These are phyloP conservation scores for Noccaea caerulescens DNA, from an alignment of 345 rosid genomes.

Conservation along the genomic window DNA sequence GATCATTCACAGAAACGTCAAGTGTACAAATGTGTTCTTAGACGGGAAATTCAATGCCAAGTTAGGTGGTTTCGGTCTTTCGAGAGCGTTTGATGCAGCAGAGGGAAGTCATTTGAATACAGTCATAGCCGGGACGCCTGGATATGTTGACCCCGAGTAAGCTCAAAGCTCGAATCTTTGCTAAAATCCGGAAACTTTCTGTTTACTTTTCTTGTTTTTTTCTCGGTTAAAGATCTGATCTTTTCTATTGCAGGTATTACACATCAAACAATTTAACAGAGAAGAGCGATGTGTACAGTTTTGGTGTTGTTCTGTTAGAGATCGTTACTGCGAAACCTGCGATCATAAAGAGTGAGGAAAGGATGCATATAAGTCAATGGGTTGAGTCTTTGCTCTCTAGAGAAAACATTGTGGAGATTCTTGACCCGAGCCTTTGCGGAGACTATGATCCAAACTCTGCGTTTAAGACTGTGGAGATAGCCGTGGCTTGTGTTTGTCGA, in stretches of 20 bases:
- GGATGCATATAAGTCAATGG: conserved; percentile 52
- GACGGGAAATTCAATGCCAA: conserved; percentile 58
- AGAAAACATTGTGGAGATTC: conserved; percentile 50
- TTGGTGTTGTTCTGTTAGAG: conserved; percentile 60
- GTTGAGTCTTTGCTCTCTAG: conserved; percentile 42
- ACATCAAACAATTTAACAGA: conserved; percentile 49
- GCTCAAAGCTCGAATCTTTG: conserved; percentile 1
- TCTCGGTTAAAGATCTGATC: not conserved
- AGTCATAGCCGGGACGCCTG: conserved; percentile 55
- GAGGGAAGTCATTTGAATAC: conserved; percentile 48
- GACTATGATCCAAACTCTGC: conserved; percentile 49
- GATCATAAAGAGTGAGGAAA: conserved; percentile 35
- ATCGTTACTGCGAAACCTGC: conserved; percentile 54
- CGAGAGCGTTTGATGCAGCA: conserved; percentile 53
- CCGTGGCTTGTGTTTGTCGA: conserved; percentile 51
- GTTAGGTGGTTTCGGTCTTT: conserved; percentile 64
- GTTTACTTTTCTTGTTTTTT: not conserved
- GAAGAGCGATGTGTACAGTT: conserved; percentile 69
- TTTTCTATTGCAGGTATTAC: conserved; percentile 39
- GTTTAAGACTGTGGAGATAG: conserved; percentile 53
- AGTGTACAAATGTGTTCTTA: conserved; percentile 59
- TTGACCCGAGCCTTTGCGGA: conserved; percentile 56
- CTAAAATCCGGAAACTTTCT: not conserved
- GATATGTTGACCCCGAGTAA: conserved; percentile 72
- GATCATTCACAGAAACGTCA: conserved; percentile 63